A percentile compares a stretch with the other conserved stretches of the same genome.
Conservation (phyloP, 2,329 filamentous ascomycete species). For the Ophiosphaerella herpotricha region DNA sequence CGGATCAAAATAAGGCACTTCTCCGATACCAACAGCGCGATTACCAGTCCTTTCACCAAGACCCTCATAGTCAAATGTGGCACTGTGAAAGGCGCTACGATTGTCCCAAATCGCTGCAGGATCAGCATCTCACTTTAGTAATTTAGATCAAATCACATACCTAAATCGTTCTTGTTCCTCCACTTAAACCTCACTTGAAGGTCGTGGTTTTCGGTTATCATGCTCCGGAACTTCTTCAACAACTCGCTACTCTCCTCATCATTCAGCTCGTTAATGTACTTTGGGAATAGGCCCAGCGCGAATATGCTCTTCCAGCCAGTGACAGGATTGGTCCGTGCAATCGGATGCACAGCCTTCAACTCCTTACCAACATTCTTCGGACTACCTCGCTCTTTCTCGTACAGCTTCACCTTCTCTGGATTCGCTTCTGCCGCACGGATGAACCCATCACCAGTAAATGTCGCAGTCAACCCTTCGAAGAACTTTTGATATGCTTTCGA, state of each 20-base stretch:
- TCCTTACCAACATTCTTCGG: constrained; percentile 28
- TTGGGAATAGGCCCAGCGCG: constrained; percentile 26
- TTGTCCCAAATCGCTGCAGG: constrained; percentile 48
- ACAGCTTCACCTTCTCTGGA: constrained; percentile 14
- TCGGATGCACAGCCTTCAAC: constrained; percentile 29
- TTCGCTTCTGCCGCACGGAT: constrained; percentile 14
- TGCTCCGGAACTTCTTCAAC: constrained; percentile 8
- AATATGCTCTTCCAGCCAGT: constrained; percentile 44
- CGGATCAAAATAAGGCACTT: constrained; percentile 47
- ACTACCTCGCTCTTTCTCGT: constrained; percentile 22
- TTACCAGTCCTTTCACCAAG: constrained; percentile 18
- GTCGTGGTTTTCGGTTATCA: constrained; percentile 47
- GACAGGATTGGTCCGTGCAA: constrained; percentile 38
- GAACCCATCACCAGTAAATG: constrained; percentile 27
- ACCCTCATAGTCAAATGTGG: constrained; percentile 21
- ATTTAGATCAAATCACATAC: neutral
- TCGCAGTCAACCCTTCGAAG: constrained; percentile 31
- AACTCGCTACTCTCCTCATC: constrained; percentile 34
- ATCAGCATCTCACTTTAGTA: neutral
- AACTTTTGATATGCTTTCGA: constrained; percentile 28
- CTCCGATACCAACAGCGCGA: constrained; percentile 47
- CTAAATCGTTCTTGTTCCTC: constrained; percentile 25
- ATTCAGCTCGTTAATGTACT: constrained; percentile 46
- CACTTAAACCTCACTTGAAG: constrained; percentile 49
- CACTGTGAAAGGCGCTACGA: constrained; percentile 35